These are phyloP conservation scores for Aspergillus ochraceus DNA, from an alignment of 2,329 filamentous ascomycete species.

Conservation along the genomic window DNA sequence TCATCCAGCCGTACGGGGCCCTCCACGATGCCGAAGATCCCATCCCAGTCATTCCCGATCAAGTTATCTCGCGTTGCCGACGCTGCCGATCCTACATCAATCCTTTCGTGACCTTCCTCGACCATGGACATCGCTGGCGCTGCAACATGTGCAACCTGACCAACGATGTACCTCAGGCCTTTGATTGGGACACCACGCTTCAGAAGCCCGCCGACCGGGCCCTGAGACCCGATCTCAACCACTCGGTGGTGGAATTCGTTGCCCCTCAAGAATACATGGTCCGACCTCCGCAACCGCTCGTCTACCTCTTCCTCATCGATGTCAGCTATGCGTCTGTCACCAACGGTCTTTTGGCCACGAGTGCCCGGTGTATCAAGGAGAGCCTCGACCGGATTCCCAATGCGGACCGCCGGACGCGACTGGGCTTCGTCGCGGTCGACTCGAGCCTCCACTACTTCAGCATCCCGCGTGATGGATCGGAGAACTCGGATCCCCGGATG, in stretches of 20 bases:
- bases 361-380: constrained; percentile 88
- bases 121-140: constrained; percentile 95
- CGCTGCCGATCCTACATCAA: constrained; percentile 98
- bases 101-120: constrained; percentile 92
- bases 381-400: constrained; percentile 98
- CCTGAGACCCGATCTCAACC: constrained; percentile 89
- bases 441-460: constrained; percentile 95
- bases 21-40: constrained; percentile 91
- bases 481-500: constrained; percentile 83
- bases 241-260: constrained; percentile 95
- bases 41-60: constrained; percentile 89
- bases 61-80: constrained; percentile 94
- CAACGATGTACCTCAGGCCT: constrained; percentile 98
- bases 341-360: constrained; percentile 86
- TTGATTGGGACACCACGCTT: constrained; percentile 92
- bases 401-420: constrained; percentile 83
- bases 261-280: constrained; percentile 99
- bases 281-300: constrained; percentile 88
- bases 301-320: constrained; percentile 94
- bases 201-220: constrained; percentile 92
- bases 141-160: constrained; percentile 99
- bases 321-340: constrained; percentile 89
- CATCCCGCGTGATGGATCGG: constrained; percentile 83
- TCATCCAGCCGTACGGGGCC: constrained; percentile 92
- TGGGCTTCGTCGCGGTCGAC: constrained; percentile 95